Base-by-base conservation (phyloP, 192 early-diverging fungal species). In the Mortierella hygrophila region DNA sequence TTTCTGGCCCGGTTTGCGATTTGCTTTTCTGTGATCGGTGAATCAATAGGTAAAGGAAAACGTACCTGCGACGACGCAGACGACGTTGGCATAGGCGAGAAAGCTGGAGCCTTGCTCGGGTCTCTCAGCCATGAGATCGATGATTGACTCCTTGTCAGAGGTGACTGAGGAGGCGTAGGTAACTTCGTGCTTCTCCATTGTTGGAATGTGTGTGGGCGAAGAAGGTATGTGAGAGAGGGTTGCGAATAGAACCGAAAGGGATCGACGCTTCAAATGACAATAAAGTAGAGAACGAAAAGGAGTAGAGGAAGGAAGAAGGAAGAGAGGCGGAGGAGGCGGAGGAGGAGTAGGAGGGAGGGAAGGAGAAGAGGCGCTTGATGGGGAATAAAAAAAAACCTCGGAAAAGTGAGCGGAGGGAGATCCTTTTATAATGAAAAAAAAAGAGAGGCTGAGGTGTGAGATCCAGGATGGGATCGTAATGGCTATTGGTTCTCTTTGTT, bases 51-150 rank as follows among this genome's bases (percentile, higher is more conserved):
- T 68, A 42, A n/a, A 15, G 16, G 7, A 2, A 42, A 35, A 23
- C 18, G 44, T 94, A 70, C 96, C 96, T 21, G 95, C 96, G 6
- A 95, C 93, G n/a, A 96, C 94, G 80, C 96, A 97, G 23, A 93
- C 89, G 20, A 94, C 87, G 72, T 93, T 94, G 37, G 91, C 87
- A 68, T 89, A 92, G 20, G 92, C 94, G 46, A 90, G 83, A 26
- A 90, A 76, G 32, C 83, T 88, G 46, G 92, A 93, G 4, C 91
- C 94, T 35, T 89, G 86, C 23, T 79, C 80, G 21, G 80, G 86
- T 47, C 86, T 55, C 77, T 88, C 86, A 1, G 86, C 86, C 40
- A 79, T 26, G 29, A 88, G 77, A 55, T 88, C 86, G 65, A 83
- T 72, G 10, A 78, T 46, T 9, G 77, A 78, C 70, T 78, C 82